Evolutionary conservation across 139 green algal genomes (phyloP).

Genomic region (Micractinium sp.): DNA sequence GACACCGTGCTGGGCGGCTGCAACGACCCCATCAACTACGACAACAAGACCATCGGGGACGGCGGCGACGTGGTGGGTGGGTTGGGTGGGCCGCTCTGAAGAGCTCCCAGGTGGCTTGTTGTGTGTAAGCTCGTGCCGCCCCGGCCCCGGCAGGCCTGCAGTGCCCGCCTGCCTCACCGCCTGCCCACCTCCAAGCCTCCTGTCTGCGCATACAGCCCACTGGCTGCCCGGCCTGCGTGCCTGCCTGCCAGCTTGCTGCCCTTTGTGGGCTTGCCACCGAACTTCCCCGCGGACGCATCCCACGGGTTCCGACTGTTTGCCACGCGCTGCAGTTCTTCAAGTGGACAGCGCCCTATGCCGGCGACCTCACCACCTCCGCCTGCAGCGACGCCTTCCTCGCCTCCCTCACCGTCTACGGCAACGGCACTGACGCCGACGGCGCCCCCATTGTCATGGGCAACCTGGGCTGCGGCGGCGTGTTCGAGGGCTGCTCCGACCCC

Average conservation of each 20-base stretch:
- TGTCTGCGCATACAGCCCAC: no score
- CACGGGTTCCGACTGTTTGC: no score
- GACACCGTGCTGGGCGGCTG: background rate
- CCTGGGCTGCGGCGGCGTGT: slow-evolving; percentile 6
- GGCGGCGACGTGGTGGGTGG: background rate
- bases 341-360: background rate
- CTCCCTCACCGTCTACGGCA: background rate
- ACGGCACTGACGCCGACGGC: background rate
- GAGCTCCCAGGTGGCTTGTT: no score
- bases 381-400: slow-evolving; percentile 5
- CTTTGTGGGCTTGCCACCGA: no score
- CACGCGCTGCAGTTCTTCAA: slow-evolving; percentile 12
- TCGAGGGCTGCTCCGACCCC: background rate
- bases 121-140: no score
- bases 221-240: no score
- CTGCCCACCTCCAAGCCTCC: background rate
- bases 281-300: no score
- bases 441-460: background rate
- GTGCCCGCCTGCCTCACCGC: no score
- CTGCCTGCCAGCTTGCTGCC: no score
- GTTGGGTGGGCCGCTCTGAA: no score
- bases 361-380: background rate
- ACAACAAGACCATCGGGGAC: background rate
- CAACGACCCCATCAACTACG: background rate
- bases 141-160: no score